These are phyloP conservation scores for Monosporozyma aquatica DNA, from an alignment of 805 yeast genomes.

Conservation along the genomic window DNA sequence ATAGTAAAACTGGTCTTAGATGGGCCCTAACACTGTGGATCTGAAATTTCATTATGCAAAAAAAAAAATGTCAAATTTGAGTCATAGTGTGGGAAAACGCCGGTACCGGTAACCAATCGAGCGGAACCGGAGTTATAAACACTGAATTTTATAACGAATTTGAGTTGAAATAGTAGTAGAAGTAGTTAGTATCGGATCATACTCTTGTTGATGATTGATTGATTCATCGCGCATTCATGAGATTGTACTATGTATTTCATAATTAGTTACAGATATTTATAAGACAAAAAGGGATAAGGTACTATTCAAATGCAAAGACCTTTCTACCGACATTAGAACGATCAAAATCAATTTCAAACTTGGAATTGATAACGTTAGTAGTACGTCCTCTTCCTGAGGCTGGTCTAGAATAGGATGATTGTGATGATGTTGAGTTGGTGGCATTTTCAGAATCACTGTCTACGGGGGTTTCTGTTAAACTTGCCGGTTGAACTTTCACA, in stretches of 20 bases:
- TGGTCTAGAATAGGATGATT: slow-evolving; percentile 8
- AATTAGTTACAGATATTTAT: slow-evolving; percentile 1
- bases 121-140: background rate
- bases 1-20: no score
- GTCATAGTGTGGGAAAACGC: background rate
- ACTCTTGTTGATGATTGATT: no score
- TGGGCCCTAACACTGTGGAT: no score
- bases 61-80: background rate
- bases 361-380: slow-evolving; percentile 21
- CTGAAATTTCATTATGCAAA: background rate
- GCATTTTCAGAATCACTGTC: slow-evolving; percentile 4
- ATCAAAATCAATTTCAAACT: slow-evolving; percentile 34
- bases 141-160: no score
- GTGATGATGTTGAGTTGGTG: background rate
- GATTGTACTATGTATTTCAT: no score
- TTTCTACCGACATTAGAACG: slow-evolving; percentile 35
- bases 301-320: slow-evolving; percentile 19
- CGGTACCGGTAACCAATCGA: background rate
- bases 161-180: no score
- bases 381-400: slow-evolving; percentile 11
- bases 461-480: slow-evolving; percentile 7
- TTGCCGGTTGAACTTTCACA: slow-evolving; percentile 13
- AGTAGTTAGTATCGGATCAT: no score
- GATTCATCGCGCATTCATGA: no score
- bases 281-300: background rate